phyloP scores from a whole-genome alignment of 163 green algal species.

The Prototheca stagnorum region DNA sequence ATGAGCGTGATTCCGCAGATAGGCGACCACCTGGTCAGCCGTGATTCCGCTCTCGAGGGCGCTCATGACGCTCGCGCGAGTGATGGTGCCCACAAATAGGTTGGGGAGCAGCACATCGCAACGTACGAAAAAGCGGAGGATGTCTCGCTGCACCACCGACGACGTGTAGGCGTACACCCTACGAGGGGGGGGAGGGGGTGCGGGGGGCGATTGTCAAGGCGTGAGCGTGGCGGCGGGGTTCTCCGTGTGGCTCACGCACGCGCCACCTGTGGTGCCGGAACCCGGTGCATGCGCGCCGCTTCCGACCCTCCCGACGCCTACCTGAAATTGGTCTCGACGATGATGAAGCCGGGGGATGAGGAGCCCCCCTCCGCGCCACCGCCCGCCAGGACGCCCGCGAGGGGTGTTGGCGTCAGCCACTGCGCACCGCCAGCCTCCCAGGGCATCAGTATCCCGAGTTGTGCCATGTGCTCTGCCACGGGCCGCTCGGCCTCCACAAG shows the following conservation, averaged over 20 bases:
- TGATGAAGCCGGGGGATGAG: constrained; percentile 49
- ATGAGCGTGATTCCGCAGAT: constrained; percentile 65
- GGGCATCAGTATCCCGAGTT: constrained; percentile 46
- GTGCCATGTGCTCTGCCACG: constrained; percentile 28
- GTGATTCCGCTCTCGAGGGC: constrained; percentile 55
- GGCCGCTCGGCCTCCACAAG: neutral
- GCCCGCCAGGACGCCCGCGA: constrained; percentile 45
- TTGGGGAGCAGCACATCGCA: constrained; percentile 78
- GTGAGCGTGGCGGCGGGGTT: too few relatives aligned
- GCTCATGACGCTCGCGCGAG: constrained; percentile 49
- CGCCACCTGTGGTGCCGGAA: neutral
- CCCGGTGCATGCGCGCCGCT: too few relatives aligned
- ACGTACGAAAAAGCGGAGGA: constrained; percentile 62
- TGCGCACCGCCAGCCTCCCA: constrained; percentile 11
- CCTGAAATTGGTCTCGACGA: constrained; percentile 94
- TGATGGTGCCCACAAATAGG: constrained; percentile 78
- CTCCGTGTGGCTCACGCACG: too few relatives aligned
- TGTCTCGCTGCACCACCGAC: constrained; percentile 46
- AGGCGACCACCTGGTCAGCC: constrained; percentile 63
- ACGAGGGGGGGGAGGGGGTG: neutral
- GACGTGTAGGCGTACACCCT: constrained; percentile 85
- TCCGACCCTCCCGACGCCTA: too few relatives aligned
- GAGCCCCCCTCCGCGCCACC: neutral
- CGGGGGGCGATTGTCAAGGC: neutral
- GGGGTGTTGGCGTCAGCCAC: constrained; percentile 51